Conservation (phyloP, 2,329 filamentous ascomycete genomes). For the Fusarium sulawesiense region DNA sequence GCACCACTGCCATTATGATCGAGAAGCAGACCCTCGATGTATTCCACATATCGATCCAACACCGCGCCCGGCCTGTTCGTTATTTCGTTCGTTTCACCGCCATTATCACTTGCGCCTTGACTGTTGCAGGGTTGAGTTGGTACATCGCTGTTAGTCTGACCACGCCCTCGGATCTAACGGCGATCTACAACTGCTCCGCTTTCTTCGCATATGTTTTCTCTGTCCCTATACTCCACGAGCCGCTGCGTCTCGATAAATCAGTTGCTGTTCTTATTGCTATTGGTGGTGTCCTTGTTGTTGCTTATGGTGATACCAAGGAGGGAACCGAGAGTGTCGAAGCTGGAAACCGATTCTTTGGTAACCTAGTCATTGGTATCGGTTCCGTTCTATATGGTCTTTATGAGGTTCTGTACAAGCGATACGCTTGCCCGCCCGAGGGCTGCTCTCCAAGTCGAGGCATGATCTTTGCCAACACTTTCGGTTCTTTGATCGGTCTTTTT, state of each 20-base stretch:
- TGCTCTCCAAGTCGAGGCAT: constrained; percentile 87
- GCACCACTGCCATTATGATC: constrained; percentile 80
- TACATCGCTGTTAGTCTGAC: constrained; percentile 95
- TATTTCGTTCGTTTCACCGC: constrained; percentile 86
- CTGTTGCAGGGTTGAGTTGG: constrained; percentile 92
- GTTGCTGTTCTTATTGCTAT: constrained; percentile 89
- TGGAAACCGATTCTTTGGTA: constrained; percentile 80
- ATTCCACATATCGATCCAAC: constrained; percentile 54
- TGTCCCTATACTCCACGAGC: constrained; percentile 88
- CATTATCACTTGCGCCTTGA: constrained; percentile 85
- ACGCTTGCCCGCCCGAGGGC: constrained; percentile 92
- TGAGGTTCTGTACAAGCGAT: constrained; percentile 95
- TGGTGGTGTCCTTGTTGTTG: constrained; percentile 89
- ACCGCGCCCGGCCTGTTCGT: constrained; percentile 58
- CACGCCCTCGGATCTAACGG: constrained; percentile 91
- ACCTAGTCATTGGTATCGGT: constrained; percentile 90
- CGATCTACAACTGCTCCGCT: constrained; percentile 98
- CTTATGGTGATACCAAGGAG: constrained; percentile 81
- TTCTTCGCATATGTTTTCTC: constrained; percentile 99
- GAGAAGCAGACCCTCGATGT: constrained; percentile 80
- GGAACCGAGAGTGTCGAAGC: constrained; percentile 59
- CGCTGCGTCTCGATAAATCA: constrained; percentile 84
- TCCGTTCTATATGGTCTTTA: constrained; percentile 96
- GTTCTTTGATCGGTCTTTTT: constrained; percentile 85
- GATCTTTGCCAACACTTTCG: constrained; percentile 95